These are phyloP conservation scores for Fusarium piperis DNA, from an alignment of 2,329 filamentous ascomycete genomes.

Conservation along the genomic window DNA sequence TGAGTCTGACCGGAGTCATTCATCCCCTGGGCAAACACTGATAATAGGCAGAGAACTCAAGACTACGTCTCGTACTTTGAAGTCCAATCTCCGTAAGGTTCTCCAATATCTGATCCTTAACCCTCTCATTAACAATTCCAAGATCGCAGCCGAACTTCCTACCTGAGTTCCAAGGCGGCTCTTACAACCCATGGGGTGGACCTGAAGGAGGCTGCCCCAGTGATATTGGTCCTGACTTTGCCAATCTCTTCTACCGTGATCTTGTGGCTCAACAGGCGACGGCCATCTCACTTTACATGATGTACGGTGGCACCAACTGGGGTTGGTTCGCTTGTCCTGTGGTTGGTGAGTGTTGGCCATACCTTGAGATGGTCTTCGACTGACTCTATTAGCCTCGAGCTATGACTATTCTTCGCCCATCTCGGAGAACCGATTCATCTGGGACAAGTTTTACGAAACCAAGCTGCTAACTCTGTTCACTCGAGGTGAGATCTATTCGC, in stretches of 20 bases:
- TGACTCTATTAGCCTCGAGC: conserved; percentile 55
- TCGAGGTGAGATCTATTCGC: conserved; percentile 40
- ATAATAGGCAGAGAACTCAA: conserved; percentile 14
- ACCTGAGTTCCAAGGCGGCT: conserved; percentile 43
- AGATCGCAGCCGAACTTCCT: conserved; percentile 37
- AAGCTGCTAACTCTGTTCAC: conserved; percentile 70
- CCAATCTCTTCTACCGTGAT: conserved; percentile 71
- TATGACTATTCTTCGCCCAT: conserved; percentile 73
- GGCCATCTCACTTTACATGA: conserved; percentile 71
- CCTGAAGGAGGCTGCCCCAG: conserved; percentile 64
- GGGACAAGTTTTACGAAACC: conserved; percentile 70
- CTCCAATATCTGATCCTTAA: background rate
- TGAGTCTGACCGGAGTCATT: conserved; percentile 40
- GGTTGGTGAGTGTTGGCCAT: conserved; percentile 44
- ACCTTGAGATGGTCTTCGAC: background rate
- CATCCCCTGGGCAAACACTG: background rate
- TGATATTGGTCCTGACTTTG: conserved; percentile 67
- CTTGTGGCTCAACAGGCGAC: conserved; percentile 68
- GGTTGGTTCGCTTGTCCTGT: conserved; percentile 66
- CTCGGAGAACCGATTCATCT: conserved; percentile 65
- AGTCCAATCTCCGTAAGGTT: conserved; percentile 31
- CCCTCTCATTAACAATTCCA: background rate
- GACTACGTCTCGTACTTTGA: conserved; percentile 47
- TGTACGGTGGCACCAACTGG: conserved; percentile 73
- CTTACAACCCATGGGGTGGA: conserved; percentile 70